Evolutionary conservation across 2,329 filamentous ascomycete species (phyloP).

Genomic region (Hymenoscyphus fructigenus): DNA sequence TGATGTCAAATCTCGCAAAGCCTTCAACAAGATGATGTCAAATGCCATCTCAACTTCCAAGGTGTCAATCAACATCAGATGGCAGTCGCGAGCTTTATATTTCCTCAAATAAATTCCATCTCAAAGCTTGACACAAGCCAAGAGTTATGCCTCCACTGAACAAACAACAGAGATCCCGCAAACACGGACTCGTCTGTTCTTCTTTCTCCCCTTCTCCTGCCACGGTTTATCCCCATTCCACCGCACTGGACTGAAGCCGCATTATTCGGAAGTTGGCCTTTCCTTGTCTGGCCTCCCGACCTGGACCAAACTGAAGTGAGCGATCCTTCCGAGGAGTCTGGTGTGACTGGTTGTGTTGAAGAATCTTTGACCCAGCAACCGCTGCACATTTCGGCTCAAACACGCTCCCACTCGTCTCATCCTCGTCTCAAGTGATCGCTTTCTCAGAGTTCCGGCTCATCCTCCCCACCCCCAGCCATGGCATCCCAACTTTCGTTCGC

Average conservation of each 20-base stretch:
- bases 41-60: background rate
- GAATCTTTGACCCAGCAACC: background rate
- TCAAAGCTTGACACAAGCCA: background rate
- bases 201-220: background rate
- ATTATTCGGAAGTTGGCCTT: background rate
- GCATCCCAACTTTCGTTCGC: background rate
- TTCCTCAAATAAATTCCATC: background rate
- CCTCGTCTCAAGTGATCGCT: slow-evolving; percentile 18
- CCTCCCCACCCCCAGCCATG: background rate
- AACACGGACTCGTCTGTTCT: background rate
- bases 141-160: background rate
- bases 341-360: background rate
- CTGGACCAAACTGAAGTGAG: background rate
- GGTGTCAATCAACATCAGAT: background rate
- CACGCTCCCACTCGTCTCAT: slow-evolving; percentile 12
- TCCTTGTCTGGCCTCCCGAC: background rate
- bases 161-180: background rate
- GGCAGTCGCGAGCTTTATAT: background rate
- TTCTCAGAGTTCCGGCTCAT: slow-evolving; percentile 2
- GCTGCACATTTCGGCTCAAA: background rate
- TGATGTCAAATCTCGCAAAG: background rate
- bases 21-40: background rate
- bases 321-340: background rate
- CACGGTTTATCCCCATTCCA: background rate
- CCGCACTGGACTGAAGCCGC: background rate